Conservation (phyloP, 768 basidiomycete genomes). For the Psilocybe cyanescens region DNA sequence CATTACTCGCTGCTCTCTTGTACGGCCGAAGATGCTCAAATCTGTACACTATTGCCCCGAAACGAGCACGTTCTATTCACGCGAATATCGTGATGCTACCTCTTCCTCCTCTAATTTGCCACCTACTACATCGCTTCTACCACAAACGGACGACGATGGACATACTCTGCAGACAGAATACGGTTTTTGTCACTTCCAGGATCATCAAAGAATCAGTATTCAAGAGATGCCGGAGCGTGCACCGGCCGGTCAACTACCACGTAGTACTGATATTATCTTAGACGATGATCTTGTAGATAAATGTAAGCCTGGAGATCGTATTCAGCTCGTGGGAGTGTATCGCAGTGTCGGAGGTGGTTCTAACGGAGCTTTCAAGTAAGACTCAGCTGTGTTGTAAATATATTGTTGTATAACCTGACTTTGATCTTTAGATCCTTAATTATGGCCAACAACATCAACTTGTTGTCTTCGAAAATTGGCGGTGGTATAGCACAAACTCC, state of each 20-base stretch:
- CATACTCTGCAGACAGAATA: conserved; percentile 88
- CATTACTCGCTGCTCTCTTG: conserved; percentile 96
- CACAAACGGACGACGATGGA: conserved; percentile 92
- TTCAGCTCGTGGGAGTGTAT: conserved; percentile 95
- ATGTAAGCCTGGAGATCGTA: conserved; percentile 97
- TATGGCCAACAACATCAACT: conserved; percentile 92
- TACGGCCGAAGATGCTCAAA: conserved; percentile 97
- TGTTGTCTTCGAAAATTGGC: conserved; percentile 92
- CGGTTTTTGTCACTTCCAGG: conserved; percentile 88
- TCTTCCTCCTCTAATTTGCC: conserved; percentile 85
- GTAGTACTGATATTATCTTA: conserved; percentile 94
- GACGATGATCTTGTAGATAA: conserved; percentile 97
- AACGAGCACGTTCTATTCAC: conserved; percentile 80
- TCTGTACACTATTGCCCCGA: conserved; percentile 96
- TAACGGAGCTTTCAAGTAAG: conserved; percentile 92
- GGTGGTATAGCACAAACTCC: conserved; percentile 94
- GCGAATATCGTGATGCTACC: conserved; percentile 93
- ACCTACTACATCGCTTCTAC: conserved; percentile 85
- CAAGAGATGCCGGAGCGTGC: conserved; percentile 99
- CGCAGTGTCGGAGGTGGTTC: conserved; percentile 92
- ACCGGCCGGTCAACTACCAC: conserved; percentile 94
- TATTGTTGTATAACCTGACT: conserved; percentile 14
- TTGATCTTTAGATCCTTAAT: conserved; percentile 73
- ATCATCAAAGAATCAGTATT: conserved; percentile 97
- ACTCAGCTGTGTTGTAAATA: conserved; percentile 14